Evolutionary conservation across 83 land plant species (phyloP), one percentile per base, ranked within the genome.

Genomic region (Picea abies): DNA sequence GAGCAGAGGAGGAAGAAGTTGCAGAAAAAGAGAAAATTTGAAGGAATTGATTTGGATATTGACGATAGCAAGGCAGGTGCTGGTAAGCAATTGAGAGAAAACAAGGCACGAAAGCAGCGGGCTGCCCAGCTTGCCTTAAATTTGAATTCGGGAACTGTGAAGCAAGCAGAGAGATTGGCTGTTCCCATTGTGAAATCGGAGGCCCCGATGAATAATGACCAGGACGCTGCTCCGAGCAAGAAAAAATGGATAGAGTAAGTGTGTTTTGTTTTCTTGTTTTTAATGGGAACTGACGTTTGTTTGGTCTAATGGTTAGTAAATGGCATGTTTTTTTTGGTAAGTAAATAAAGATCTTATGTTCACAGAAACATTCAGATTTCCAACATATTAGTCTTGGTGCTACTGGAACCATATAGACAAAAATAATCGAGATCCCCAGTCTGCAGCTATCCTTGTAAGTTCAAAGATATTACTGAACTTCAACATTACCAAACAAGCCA

Each of bases 171-270:
- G 62, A 25, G 79, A 25, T 76, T 76, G 79, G 39, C 79, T 76
- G 79, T 62, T 56, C 29, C 79, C 15, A 60, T 39, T 76, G 19
- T 26, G 7, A 76, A 76, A 56, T 56, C 79, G 29, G 60, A 25
- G 62, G 8, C 62, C 35, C 62, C 35, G 25, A 37, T 25, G 79
- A 76, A 58, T 58, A 58, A 58, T 25, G 62, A 76, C 26, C 62
- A 76, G 19, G n/a, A 37, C 39, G 49, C 76, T 39, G 49, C 76
- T 39, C 41, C 76, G n/a, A 71, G 41, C 22, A 76, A 76, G 61
- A 76, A 56, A 60, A 76, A 56, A 37, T 76, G 79, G 79, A 76
- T 25, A 22, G 79, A 76, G 79, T 76, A 76, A 76, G 79, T 76
- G 25, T 75, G 14, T 44, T 12, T 11, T 20, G 16, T 73, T 73